Evolutionary conservation across 1,139 yeast species (phyloP), one percentile per base, ranked within the genome.

Genomic region (Tardiomyces depauwii): DNA sequence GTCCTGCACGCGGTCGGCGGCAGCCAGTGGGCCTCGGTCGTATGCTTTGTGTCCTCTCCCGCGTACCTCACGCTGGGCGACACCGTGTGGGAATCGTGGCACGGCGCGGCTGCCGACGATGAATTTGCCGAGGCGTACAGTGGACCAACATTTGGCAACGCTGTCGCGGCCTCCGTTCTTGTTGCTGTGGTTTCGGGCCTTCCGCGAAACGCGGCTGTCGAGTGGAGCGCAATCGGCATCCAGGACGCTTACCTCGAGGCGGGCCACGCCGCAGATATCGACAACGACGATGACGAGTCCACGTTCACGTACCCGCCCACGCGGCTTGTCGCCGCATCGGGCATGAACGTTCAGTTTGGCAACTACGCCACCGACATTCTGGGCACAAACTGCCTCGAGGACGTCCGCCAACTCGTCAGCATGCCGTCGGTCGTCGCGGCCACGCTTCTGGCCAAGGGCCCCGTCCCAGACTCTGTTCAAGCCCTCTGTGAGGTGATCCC

Each of bases 151-250:
- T 30, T 14, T 10, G 16, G 30, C 23, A 32, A 44, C 33, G 32
- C 16, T 5, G 42, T 40, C 10, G 33, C 43, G 9, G 42, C 48
- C 12, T 43, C 56, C 39, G 42, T 58, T 4, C 36, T 30, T 3
- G 69, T 84, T 9, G 84, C 78, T 1, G 72, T 74, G 51, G 85
- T 85, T 0, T 62, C 67, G 1, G 72, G 66, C 21, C 65, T 88
- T 44, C 96, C 96, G 1, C 75, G 75, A 45, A 70, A 71, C 32
- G 91, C 94, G 0, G 58, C 63, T 16, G 75, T 82, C 18, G 96
- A 87, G 65, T 84, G 94, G 91, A 30, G 36, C 16, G 36, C 36
- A 3, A 12, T 10, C 36, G 36, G 36, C n/a, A 30, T 30, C 36
- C 36, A 30, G 16, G 36, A 30, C 36, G n/a, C 36, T 4, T 30